Evolutionary conservation across 345 rosid species (phyloP).

Genomic region (Bruguiera gymnorhiza): DNA sequence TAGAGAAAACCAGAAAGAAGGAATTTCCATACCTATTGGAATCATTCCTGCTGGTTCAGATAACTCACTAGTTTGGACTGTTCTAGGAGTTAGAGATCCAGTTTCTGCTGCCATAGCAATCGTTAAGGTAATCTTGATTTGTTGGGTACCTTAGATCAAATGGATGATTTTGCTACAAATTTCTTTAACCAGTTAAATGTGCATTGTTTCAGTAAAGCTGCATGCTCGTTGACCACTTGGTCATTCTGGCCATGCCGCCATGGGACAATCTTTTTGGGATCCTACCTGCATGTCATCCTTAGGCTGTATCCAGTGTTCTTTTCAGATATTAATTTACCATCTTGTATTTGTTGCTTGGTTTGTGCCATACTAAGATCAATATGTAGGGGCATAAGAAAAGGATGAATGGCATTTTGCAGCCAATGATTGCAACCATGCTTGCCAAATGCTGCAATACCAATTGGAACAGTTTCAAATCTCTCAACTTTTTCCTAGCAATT

Average conservation of each 20-base stretch:
- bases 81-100: conserved; percentile 95
- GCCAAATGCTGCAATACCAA: neutral
- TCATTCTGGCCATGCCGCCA: neutral
- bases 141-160: too few relatives aligned
- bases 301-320: too few relatives aligned
- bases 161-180: conserved; percentile 8
- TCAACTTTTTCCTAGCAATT: neutral
- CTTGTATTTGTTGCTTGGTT: neutral
- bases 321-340: neutral
- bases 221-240: neutral
- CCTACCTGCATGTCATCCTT: neutral
- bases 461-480: neutral
- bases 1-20: conserved; percentile 92
- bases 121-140: conserved; percentile 61
- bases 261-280: neutral
- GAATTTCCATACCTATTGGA: conserved; percentile 97
- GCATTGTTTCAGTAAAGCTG: neutral
- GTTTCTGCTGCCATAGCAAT: conserved; percentile 93
- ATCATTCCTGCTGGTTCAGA: conserved; percentile 99
- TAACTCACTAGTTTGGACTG: conserved; percentile 98
- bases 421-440: neutral
- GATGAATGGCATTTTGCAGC: too few relatives aligned
- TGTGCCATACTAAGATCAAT: neutral
- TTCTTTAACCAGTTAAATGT: neutral
- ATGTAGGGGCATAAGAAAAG: too few relatives aligned